Percentiles rank a stretch among this genome's conserved stretches.
Conservation (phyloP, 768 basidiomycete species). For the Steccherinum ochraceum region DNA sequence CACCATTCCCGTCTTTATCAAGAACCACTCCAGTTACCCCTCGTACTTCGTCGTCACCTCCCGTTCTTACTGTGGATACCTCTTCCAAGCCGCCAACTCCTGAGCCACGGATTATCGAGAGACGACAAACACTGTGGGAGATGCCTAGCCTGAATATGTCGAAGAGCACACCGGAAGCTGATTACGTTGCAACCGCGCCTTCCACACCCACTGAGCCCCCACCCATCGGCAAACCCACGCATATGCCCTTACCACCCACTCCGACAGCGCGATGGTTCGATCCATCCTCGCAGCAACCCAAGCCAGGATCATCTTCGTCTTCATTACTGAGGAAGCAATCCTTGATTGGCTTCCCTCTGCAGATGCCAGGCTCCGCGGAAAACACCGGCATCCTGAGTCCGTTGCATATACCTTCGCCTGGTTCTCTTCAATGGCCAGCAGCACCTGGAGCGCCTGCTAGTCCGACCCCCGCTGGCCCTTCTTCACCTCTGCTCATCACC, state of each 20-base stretch:
- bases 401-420: constrained; percentile 11
- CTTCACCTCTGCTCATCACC: neutral
- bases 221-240: constrained; percentile 15
- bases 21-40: neutral
- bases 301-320: constrained; percentile 2
- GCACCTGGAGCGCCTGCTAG: constrained; percentile 1
- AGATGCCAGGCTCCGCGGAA: constrained; percentile 11
- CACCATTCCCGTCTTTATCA: neutral
- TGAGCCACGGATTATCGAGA: constrained; percentile 12
- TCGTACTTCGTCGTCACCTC: neutral
- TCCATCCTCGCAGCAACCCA: constrained; percentile 7
- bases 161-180: too few species aligned
- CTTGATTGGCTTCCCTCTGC: constrained; percentile 17
- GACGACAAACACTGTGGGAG: constrained; percentile 20
- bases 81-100: constrained; percentile 2
- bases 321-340: constrained; percentile 15
- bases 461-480: constrained; percentile 7
- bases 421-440: neutral
- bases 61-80: neutral
- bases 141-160: too few species aligned
- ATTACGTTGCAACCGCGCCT: constrained; percentile 5
- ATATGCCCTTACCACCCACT: constrained; percentile 25
- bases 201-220: constrained; percentile 19
- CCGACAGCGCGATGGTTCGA: constrained; percentile 24
- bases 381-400: constrained; percentile 22